These are phyloP conservation scores for Microsporum audouinii DNA, from an alignment of 2,329 filamentous ascomycete species.

Conservation along the genomic window DNA sequence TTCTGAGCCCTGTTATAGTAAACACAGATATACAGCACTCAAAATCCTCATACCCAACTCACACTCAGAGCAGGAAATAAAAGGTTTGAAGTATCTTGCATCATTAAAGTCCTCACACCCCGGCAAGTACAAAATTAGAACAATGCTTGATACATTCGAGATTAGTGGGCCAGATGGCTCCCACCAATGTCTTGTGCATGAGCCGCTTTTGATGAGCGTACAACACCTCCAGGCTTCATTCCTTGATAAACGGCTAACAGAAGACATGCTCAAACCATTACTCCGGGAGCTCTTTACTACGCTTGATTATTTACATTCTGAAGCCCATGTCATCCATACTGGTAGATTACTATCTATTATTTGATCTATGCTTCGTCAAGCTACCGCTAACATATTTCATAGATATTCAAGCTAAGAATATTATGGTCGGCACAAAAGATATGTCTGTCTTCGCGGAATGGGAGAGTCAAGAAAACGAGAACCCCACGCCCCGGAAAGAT, in stretches of 20 bases:
- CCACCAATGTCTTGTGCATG: conserved; percentile 10
- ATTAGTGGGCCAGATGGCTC: background rate
- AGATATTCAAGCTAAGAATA: conserved; percentile 22
- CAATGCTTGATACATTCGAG: conserved; percentile 7
- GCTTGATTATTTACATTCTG: conserved; percentile 9
- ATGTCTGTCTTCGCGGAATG: conserved; percentile 16
- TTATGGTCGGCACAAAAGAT: conserved; percentile 20
- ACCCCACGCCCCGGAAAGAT: conserved; percentile 17
- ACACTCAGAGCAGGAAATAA: background rate
- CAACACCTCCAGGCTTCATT: conserved; percentile 6
- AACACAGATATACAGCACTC: conserved; percentile 3
- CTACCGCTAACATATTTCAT: background rate
- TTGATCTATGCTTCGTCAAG: background rate
- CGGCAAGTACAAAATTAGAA: conserved; percentile 6
- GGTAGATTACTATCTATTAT: conserved; percentile 1
- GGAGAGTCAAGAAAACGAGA: conserved; percentile 16
- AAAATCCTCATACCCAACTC: conserved; percentile 8
- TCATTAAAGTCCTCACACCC: conserved; percentile 2
- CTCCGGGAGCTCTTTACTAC: conserved; percentile 4
- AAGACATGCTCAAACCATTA: conserved; percentile 6
- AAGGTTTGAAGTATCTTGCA: conserved; percentile 4
- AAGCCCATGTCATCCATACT: conserved; percentile 11
- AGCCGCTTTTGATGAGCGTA: conserved; percentile 5
- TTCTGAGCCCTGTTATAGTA: background rate
- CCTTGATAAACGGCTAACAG: background rate